These are phyloP conservation scores for Penicillium sp. DNA, from an alignment of 2,329 filamentous ascomycete genomes.

Conservation along the genomic window DNA sequence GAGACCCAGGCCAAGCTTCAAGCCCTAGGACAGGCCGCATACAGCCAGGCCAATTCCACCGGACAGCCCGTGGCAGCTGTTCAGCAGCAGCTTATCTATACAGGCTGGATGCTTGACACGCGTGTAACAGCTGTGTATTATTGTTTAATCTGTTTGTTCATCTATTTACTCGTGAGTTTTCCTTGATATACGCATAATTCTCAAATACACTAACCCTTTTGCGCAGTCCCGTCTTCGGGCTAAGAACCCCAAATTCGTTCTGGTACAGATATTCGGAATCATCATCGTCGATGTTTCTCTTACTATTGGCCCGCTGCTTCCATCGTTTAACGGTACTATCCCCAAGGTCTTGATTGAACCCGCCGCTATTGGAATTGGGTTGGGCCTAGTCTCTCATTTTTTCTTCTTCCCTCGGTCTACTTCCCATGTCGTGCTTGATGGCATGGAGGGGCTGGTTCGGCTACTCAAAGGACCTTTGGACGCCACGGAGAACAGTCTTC, in stretches of 20 bases:
- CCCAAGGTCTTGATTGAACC: conserved; percentile 46
- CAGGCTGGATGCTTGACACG: conserved; percentile 50
- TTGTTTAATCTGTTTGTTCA: conserved; percentile 44
- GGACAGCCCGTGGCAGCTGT: conserved; percentile 30
- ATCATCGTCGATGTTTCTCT: conserved; percentile 50
- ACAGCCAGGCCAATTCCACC: conserved; percentile 34
- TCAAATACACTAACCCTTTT: not conserved
- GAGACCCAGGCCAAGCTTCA: conserved; percentile 38
- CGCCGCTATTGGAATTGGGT: conserved; percentile 46
- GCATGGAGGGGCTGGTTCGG: conserved; percentile 31
- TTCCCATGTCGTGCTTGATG: conserved; percentile 44
- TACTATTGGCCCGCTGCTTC: conserved; percentile 44
- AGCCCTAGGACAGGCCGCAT: conserved; percentile 34
- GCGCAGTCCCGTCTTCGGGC: conserved; percentile 44
- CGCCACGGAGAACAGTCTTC: conserved; percentile 25
- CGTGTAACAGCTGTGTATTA: conserved; percentile 43
- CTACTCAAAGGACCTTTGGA: conserved; percentile 32
- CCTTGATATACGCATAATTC: not conserved
- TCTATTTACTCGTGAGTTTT: conserved; percentile 41
- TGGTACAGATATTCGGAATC: conserved; percentile 49
- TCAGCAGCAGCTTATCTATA: conserved; percentile 40
- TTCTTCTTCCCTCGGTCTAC: conserved; percentile 53
- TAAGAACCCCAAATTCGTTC: conserved; percentile 46
- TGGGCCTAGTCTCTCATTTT: conserved; percentile 46
- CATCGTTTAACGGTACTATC: conserved; percentile 43